Evolutionary conservation across 164 flowering plant genomes (phyloP).

Genomic region (Vitis amurensis): DNA sequence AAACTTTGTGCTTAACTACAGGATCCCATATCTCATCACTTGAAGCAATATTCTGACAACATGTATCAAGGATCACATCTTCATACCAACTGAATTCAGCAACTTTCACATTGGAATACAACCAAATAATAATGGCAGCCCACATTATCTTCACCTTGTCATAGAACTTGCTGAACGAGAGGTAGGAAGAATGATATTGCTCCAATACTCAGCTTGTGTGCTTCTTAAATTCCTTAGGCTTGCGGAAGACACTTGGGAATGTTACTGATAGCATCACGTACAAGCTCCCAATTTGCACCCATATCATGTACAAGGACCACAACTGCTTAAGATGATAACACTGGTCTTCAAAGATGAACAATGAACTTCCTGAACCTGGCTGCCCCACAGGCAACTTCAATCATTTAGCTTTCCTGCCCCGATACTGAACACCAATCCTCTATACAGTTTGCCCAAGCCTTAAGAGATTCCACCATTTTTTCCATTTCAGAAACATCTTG

Average conservation of each 20-base stretch:
- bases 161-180: too few species aligned
- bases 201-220: slow-evolving; percentile 6
- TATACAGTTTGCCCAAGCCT: slow-evolving; percentile 7
- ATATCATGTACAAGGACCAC: slow-evolving; percentile 97
- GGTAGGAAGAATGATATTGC: too few species aligned
- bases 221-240: slow-evolving; percentile 90
- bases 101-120: slow-evolving; percentile 41
- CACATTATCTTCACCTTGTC: too few species aligned
- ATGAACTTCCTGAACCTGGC: slow-evolving; percentile 66
- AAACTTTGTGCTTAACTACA: slow-evolving; percentile 49
- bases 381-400: slow-evolving; percentile 66
- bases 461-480: too few species aligned
- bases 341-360: slow-evolving; percentile 94
- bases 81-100: slow-evolving; percentile 64
- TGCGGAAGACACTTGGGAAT: slow-evolving; percentile 75
- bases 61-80: slow-evolving; percentile 88
- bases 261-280: slow-evolving; percentile 92
- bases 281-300: slow-evolving; percentile 98
- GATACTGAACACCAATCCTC: slow-evolving; percentile 67
- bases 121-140: too few species aligned
- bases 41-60: slow-evolving; percentile 77
- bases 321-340: slow-evolving; percentile 63
- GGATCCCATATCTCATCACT: slow-evolving; percentile 77
- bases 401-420: slow-evolving; percentile 67
- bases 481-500: too few species aligned